Evolutionary conservation across 257 asterid genomes (phyloP).

Genomic region (Apocynum venetum): DNA sequence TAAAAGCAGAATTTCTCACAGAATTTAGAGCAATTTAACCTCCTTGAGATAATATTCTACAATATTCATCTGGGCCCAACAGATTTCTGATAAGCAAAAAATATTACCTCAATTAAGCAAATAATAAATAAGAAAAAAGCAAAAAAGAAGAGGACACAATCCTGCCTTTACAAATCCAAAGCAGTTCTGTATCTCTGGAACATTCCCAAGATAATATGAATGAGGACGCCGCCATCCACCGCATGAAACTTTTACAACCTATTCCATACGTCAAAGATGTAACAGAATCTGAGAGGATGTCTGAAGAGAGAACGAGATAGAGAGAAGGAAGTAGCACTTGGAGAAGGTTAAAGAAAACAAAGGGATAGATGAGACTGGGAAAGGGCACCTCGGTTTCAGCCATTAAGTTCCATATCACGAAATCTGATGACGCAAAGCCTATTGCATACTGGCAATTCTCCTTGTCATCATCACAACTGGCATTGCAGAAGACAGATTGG

Average conservation of each 20-base stretch:
- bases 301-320: not conserved
- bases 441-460: constrained; percentile 57
- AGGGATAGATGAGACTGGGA: constrained; percentile 12
- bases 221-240: constrained; percentile 99
- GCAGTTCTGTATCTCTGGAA: constrained; percentile 78
- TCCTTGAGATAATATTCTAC: not conserved
- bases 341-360: not conserved
- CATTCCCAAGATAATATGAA: constrained; percentile 74
- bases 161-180: constrained; percentile 87
- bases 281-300: not conserved
- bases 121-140: not conserved
- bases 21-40: not conserved
- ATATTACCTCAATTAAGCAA: not conserved
- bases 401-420: constrained; percentile 75
- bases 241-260: constrained; percentile 76
- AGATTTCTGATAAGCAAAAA: not conserved
- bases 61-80: not conserved
- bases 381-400: constrained; percentile 66
- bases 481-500: constrained; percentile 45
- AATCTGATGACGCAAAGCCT: constrained; percentile 86
- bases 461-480: constrained; percentile 34
- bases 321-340: not conserved
- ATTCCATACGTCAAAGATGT: constrained; percentile 8
- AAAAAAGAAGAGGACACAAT: constrained; percentile 7
- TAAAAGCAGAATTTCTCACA: not conserved